Percentiles rank a stretch among this genome's conserved stretches.
These are phyloP conservation scores for Penicillium egyptiacum DNA, from an alignment of 495 filamentous ascomycete genomes.

Conservation along the genomic window DNA sequence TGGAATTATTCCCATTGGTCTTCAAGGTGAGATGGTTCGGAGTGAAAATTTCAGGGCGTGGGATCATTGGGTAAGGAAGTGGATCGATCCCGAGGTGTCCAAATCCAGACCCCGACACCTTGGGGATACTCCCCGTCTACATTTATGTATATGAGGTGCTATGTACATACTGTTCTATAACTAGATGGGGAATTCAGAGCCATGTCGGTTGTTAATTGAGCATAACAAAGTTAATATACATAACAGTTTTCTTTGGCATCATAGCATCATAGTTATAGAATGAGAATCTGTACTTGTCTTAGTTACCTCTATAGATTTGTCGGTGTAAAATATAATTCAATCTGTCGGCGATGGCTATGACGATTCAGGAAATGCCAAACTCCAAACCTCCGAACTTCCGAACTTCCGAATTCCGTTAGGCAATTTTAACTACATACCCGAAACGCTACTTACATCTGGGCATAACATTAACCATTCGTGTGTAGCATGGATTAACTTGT, in stretches of 20 bases:
- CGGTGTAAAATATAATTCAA: background rate
- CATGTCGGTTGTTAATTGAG: background rate
- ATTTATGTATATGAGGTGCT: background rate
- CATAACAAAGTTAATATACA: background rate
- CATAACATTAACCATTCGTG: background rate
- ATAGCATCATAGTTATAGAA: background rate
- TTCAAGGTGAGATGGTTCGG: background rate
- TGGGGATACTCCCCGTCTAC: background rate
- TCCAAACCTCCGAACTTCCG: constrained; percentile 5
- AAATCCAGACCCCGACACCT: background rate
- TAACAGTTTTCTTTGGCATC: background rate
- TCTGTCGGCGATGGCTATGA: background rate
- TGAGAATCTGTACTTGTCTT: background rate
- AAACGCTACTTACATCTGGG: background rate
- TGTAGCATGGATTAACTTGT: background rate
- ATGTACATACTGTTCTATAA: background rate
- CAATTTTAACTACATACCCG: too few relatives aligned
- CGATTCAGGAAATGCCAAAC: background rate
- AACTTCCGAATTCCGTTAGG: too few relatives aligned
- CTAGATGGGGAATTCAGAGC: background rate
- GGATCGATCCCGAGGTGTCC: constrained; percentile 7
- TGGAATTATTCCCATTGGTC: constrained; percentile 23
- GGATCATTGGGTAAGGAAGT: constrained; percentile 6
- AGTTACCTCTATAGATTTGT: background rate
- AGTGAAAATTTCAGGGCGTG: background rate